Evolutionary conservation across 306 rosid species (phyloP), one percentile per base, ranked within the genome.

Genomic region (Cucurbita ficifolia): DNA sequence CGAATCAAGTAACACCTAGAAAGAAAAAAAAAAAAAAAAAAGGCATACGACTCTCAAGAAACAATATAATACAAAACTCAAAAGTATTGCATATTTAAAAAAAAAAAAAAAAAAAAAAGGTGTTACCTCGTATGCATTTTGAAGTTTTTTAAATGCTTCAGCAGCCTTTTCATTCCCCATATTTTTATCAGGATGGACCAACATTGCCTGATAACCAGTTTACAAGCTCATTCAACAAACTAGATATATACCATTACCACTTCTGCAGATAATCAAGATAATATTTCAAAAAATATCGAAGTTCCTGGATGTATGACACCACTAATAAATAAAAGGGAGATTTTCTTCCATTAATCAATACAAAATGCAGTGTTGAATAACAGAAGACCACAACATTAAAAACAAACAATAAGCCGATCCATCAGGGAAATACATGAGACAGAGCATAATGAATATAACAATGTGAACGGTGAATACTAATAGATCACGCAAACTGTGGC

Each of bases 141-240:
- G 99, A 82, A 95, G 99, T 84, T 91, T 95, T 87, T 95, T 91
- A 75, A 95, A 95, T 76, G 99, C 97, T 84, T 95, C 99, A 52
- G 79, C 99, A 6, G 99, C 99, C 82, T 89, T 95, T 77, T 95
- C 99, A 80, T 91, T 90, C 55, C 99, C 99, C 96, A 88, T 95
- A 80, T 95, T 95, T 88, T 95, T 95, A 85, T 95, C 99, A 36
- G 99, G 99, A 83, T 95, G 99, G 79, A 95, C 99, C 86, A 95
- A 73, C 96, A 95, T 95, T 76, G 99, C 99, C 99, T 95, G 80
- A 80, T 73, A 81, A 79, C 70, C 76, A 82, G 70, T 35, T 76
- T 24, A 61, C 70, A 69, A 40, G 19, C n/a, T 33, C 54, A 48
- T 49, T 39, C 24, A 71, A 54, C 19, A 50, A 72, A 74, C 10